Evolutionary conservation across 2,329 filamentous ascomycete genomes (phyloP).

Genomic region (Ceratocystis cubensis): DNA sequence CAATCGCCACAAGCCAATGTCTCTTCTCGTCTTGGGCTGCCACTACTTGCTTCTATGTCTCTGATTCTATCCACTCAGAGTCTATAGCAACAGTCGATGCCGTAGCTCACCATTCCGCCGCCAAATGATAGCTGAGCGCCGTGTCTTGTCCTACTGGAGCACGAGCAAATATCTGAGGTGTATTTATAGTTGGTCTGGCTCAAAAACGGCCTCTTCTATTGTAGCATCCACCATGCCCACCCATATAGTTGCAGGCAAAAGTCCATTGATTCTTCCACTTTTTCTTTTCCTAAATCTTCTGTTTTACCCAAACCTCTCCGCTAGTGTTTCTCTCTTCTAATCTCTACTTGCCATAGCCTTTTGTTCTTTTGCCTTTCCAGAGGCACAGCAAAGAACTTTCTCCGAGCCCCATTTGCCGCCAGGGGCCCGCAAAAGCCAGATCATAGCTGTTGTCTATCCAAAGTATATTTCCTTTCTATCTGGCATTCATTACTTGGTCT

Average conservation of each 20-base stretch:
- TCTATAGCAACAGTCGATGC: neutral
- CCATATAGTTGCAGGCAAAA: neutral
- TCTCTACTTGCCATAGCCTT: neutral
- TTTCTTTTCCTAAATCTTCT: neutral
- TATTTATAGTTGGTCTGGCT: neutral
- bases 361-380: neutral
- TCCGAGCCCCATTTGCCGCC: neutral
- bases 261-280: neutral
- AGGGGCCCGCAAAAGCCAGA: neutral
- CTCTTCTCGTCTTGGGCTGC: neutral
- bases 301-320: neutral
- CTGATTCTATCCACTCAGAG: neutral
- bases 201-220: neutral
- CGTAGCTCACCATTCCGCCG: neutral
- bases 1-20: neutral
- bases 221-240: neutral
- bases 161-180: neutral
- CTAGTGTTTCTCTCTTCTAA: neutral
- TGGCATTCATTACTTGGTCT: neutral
- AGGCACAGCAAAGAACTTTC: neutral
- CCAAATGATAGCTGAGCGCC: conserved; percentile 7
- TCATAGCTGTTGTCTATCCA: neutral
- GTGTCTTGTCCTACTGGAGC: neutral
- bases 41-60: neutral
- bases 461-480: neutral